These are phyloP conservation scores for Lecanosticta acicola DNA, from an alignment of 2,329 filamentous ascomycete species.

Conservation along the genomic window DNA sequence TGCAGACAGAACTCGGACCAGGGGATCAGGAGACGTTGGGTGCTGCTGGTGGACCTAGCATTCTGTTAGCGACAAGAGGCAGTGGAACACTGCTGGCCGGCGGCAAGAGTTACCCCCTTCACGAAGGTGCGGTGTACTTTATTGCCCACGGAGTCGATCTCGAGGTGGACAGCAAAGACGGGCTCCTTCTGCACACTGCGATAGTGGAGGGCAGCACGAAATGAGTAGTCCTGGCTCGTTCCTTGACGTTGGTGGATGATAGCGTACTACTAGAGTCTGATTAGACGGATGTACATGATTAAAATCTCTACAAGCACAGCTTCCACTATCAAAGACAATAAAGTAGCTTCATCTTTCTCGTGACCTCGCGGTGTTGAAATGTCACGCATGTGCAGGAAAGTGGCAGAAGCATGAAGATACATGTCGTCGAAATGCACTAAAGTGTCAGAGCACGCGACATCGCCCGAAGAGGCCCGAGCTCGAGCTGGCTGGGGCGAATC, in stretches of 20 bases:
- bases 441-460: too few relatives aligned
- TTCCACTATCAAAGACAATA: too few relatives aligned
- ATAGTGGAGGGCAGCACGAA: constrained; percentile 35
- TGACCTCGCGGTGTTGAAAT: too few relatives aligned
- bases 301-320: too few relatives aligned
- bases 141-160: constrained; percentile 54
- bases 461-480: too few relatives aligned
- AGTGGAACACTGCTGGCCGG: constrained; percentile 52
- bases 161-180: constrained; percentile 39
- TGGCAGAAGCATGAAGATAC: too few relatives aligned
- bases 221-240: constrained; percentile 1
- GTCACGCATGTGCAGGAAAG: too few relatives aligned
- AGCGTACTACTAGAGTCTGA: background rate
- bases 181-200: constrained; percentile 46
- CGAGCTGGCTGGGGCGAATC: too few relatives aligned
- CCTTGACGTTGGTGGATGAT: background rate
- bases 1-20: constrained; percentile 52
- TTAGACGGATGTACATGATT: too few relatives aligned
- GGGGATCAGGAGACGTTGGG: constrained; percentile 56
- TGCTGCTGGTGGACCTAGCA: constrained; percentile 54
- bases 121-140: constrained; percentile 61
- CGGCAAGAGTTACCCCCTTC: constrained; percentile 49
- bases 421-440: too few relatives aligned
- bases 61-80: constrained; percentile 59
- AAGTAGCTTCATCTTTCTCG: too few relatives aligned